Percentiles rank a stretch among this genome's conserved stretches.
Conservation (phyloP, 148 eudicot species). For the Rhododendron williamsianum region DNA sequence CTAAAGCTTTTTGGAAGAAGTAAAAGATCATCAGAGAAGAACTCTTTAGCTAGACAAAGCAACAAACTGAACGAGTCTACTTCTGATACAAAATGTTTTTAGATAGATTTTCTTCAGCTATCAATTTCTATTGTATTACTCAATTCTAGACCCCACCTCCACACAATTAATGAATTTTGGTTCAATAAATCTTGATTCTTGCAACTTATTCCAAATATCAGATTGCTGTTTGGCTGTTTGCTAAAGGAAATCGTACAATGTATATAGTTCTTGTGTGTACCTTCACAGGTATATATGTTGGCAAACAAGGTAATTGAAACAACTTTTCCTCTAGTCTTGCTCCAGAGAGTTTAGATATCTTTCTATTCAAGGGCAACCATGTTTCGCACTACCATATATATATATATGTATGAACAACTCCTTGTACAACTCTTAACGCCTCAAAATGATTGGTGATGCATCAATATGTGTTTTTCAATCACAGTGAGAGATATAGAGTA, state of each 20-base stretch:
- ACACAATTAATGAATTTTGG: not conserved
- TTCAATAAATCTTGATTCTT: not conserved
- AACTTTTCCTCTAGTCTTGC: not conserved
- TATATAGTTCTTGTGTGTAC: not conserved
- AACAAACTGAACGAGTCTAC: not conserved
- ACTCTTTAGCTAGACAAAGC: not conserved
- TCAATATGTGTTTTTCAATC: not conserved
- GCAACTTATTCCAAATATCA: not conserved
- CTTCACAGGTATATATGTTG: not conserved
- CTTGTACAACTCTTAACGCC: not conserved
- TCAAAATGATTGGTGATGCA: not conserved
- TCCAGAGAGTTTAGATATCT: not conserved
- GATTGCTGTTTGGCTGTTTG: not conserved
- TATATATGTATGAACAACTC: not conserved
- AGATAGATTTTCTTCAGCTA: not conserved
- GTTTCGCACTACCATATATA: not conserved
- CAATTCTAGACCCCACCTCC: not conserved
- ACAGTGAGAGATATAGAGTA: not conserved
- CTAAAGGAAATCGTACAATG: not conserved
- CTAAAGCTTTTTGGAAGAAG: not conserved
- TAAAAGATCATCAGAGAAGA: not conserved
- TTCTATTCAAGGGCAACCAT: not conserved
- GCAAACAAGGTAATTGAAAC: not conserved
- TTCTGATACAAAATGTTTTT: not conserved
- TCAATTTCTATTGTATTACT: not conserved